A percentile compares a stretch with the other conserved stretches of the same genome.
Conservation (phyloP, 129 eudicot genomes). For the Heracleum sosnowskyi region DNA sequence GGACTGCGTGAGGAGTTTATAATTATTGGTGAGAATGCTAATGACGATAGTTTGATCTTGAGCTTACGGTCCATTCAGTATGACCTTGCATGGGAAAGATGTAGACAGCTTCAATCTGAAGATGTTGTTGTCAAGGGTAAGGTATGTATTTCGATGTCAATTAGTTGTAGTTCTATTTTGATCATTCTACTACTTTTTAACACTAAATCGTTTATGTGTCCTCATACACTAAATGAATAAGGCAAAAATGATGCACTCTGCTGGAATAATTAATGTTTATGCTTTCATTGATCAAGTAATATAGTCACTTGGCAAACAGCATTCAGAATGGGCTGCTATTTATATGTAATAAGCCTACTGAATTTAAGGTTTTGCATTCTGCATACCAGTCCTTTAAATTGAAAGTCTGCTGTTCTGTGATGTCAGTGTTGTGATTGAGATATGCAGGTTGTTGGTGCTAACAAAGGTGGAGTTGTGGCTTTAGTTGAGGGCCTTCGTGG, state of each 20-base stretch:
- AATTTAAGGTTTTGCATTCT: neutral
- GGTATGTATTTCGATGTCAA: conserved; percentile 33
- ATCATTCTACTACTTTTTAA: neutral
- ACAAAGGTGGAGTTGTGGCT: conserved; percentile 95
- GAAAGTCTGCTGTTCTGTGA: conserved; percentile 6
- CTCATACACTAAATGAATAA: neutral
- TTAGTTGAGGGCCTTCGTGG: conserved; percentile 91
- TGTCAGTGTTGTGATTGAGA: neutral
- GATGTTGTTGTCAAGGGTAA: conserved; percentile 75
- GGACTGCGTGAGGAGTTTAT: conserved; percentile 67
- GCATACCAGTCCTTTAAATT: neutral
- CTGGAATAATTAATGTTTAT: neutral
- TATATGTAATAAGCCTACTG: neutral
- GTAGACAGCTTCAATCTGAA: conserved; percentile 93
- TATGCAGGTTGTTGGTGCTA: conserved; percentile 86
- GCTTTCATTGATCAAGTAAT: neutral
- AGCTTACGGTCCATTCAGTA: conserved; percentile 66
- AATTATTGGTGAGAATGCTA: conserved; percentile 61
- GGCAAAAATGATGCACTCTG: neutral
- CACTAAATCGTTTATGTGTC: neutral
- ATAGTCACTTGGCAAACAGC: neutral
- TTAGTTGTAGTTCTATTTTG: neutral
- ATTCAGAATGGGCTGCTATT: neutral
- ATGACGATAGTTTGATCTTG: conserved; percentile 70
- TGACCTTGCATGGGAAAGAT: conserved; percentile 94